Conservation (phyloP, 1,139 yeast species). For the Pneumocystis canis region DNA sequence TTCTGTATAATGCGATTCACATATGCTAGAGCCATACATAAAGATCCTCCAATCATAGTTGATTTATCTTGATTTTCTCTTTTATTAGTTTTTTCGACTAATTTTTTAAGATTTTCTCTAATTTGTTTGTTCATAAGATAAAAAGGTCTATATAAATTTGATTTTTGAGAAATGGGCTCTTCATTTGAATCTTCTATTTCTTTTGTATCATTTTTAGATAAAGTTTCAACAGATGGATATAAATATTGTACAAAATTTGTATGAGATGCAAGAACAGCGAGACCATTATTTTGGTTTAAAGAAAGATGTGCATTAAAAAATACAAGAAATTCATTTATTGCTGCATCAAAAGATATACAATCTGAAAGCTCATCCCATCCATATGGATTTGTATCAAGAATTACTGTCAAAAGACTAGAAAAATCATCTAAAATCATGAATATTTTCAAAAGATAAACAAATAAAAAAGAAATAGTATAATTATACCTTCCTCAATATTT, state of each 20-base stretch:
- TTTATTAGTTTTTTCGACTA: constrained; percentile 27
- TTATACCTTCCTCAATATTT: neutral
- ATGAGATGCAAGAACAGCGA: constrained; percentile 69
- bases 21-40: constrained; percentile 63
- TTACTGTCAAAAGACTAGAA: constrained; percentile 66
- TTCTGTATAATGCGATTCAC: constrained; percentile 38
- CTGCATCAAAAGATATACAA: constrained; percentile 37
- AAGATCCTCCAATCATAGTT: constrained; percentile 61
- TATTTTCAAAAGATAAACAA: neutral
- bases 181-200: constrained; percentile 6
- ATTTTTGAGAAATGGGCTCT: constrained; percentile 11
- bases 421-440: constrained; percentile 37
- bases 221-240: constrained; percentile 38
- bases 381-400: constrained; percentile 63
- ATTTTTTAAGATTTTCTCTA: constrained; percentile 41
- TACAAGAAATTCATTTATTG: constrained; percentile 48
- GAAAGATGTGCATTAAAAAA: constrained; percentile 78
- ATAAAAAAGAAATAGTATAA: neutral
- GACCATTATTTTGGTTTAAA: constrained; percentile 68
- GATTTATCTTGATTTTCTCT: constrained; percentile 21
- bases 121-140: constrained; percentile 66
- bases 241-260: constrained; percentile 55
- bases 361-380: constrained; percentile 50
- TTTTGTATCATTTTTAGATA: constrained; percentile 12
- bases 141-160: constrained; percentile 69